Evolutionary conservation across 805 yeast genomes (phyloP).

Genomic region (Yarrowia divulgata): DNA sequence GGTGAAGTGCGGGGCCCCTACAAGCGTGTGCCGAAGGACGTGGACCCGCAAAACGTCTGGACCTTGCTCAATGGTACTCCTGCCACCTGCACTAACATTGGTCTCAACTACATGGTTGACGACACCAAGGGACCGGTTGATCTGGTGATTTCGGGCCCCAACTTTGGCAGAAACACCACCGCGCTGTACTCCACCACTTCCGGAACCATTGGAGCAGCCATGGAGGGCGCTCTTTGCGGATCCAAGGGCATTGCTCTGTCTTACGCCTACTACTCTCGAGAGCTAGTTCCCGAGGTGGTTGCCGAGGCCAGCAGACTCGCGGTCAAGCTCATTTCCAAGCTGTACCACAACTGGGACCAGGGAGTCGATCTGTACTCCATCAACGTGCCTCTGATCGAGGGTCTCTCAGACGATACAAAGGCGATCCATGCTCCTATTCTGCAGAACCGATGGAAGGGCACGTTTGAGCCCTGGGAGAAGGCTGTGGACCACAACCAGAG

Average conservation of each 20-base stretch:
- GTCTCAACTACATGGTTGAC: conserved; percentile 70
- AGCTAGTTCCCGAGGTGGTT: conserved; percentile 56
- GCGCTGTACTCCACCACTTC: conserved; percentile 87
- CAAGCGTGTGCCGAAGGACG: conserved; percentile 40
- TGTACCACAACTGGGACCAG: conserved; percentile 62
- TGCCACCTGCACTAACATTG: conserved; percentile 93
- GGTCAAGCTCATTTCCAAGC: conserved; percentile 65
- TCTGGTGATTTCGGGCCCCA: conserved; percentile 92
- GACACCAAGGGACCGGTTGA: conserved; percentile 67
- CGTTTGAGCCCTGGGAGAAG: conserved; percentile 54
- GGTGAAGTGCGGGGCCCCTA: conserved; percentile 41
- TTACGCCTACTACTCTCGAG: conserved; percentile 71
- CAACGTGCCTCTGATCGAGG: conserved; percentile 76
- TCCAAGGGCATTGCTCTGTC: conserved; percentile 78
- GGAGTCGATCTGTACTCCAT: conserved; percentile 77
- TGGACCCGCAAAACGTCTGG: conserved; percentile 66
- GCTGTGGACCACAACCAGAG: conserved; percentile 41
- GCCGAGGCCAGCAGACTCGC: conserved; percentile 72
- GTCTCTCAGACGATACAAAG: conserved; percentile 64
- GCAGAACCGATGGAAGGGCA: conserved; percentile 78
- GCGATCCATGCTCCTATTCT: conserved; percentile 79
- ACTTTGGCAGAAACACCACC: conserved; percentile 91
- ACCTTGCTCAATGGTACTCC: conserved; percentile 90
- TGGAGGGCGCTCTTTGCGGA: conserved; percentile 82
- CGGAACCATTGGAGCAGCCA: conserved; percentile 96